phyloP scores from a whole-genome alignment of 352 stramenopile species.

The Globisporangium lucens region DNA sequence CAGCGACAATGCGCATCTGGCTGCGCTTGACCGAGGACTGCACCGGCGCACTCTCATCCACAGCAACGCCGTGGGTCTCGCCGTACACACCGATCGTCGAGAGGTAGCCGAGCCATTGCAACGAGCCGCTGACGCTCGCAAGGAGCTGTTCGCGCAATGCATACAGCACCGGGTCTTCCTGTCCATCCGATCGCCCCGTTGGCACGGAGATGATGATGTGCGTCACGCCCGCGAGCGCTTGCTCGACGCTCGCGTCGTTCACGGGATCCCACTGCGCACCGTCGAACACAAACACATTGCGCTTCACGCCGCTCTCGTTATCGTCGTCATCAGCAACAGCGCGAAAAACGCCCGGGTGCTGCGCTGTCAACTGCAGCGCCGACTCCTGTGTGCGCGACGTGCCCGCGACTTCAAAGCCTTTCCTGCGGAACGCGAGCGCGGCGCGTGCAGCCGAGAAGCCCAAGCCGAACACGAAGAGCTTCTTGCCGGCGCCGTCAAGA shows the following conservation, averaged over 20 bases:
- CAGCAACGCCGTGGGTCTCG: conserved; percentile 76
- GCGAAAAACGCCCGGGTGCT: conserved; percentile 42
- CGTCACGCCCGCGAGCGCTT: conserved; percentile 54
- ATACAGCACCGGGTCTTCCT: conserved; percentile 72
- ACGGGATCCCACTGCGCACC: conserved; percentile 42
- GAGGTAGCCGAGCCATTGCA: conserved; percentile 89
- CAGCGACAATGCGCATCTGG: conserved; percentile 73
- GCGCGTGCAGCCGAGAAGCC: conserved; percentile 81
- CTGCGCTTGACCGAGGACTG: conserved; percentile 60
- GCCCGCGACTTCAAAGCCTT: conserved; percentile 67
- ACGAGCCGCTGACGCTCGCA: conserved; percentile 30
- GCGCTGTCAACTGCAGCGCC: conserved; percentile 33
- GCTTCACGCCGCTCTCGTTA: neutral
- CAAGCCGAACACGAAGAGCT: conserved; percentile 89
- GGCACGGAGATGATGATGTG: conserved; percentile 81
- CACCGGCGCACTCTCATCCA: conserved; percentile 82
- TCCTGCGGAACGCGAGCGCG: conserved; percentile 53
- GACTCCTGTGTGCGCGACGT: conserved; percentile 64
- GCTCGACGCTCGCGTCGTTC: conserved; percentile 33
- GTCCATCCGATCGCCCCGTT: conserved; percentile 35
- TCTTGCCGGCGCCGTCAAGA: conserved; percentile 15
- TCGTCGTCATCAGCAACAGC: conserved; percentile 11
- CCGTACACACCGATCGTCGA: conserved; percentile 94
- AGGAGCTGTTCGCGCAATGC: conserved; percentile 42
- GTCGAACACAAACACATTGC: conserved; percentile 85